Percentiles rank a stretch among this genome's conserved stretches.
These are phyloP conservation scores for Russula lepida DNA, from an alignment of 768 basidiomycete species.

Conservation along the genomic window DNA sequence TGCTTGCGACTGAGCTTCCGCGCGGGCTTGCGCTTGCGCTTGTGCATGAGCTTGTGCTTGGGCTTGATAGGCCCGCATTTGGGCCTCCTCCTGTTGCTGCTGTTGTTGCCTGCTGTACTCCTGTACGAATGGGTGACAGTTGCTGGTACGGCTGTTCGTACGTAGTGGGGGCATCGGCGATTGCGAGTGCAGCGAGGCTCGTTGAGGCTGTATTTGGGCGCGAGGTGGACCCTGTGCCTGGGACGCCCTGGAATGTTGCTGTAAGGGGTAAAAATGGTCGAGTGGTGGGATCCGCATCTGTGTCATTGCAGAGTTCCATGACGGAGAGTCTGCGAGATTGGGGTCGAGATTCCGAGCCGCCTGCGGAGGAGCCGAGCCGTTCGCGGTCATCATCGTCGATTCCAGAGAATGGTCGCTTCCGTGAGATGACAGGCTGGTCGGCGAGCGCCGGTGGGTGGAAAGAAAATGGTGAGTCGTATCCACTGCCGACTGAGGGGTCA, in stretches of 20 bases:
- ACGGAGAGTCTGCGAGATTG: slow-evolving; percentile 74
- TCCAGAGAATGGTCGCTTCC: slow-evolving; percentile 57
- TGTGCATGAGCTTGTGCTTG: slow-evolving; percentile 21
- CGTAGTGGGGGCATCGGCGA: slow-evolving; percentile 38
- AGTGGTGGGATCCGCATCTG: slow-evolving; percentile 37
- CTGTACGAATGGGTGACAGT: slow-evolving; percentile 36
- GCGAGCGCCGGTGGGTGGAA: slow-evolving; percentile 59
- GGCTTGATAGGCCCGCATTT: slow-evolving; percentile 22
- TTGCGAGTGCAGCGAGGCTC: slow-evolving; percentile 30
- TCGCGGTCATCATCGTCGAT: slow-evolving; percentile 43
- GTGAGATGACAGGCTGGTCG: slow-evolving; percentile 35
- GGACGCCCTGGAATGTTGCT: slow-evolving; percentile 28
- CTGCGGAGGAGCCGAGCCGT: slow-evolving; percentile 31
- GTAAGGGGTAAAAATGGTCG: slow-evolving; percentile 41
- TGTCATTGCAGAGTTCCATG: slow-evolving; percentile 85
- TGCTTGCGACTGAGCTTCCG: slow-evolving; percentile 18
- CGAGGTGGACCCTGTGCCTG: slow-evolving; percentile 23
- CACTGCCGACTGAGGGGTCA: slow-evolving; percentile 27
- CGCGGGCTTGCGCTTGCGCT: slow-evolving; percentile 18
- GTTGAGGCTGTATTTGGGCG: slow-evolving; percentile 29
- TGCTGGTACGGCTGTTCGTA: slow-evolving; percentile 19
- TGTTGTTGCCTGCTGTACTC: slow-evolving; percentile 33
- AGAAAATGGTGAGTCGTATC: slow-evolving; percentile 64
- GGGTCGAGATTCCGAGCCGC: slow-evolving; percentile 67
- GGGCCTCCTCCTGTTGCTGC: slow-evolving; percentile 27